Evolutionary conservation across 139 green algal genomes (phyloP).

Genomic region (Chlorella vulgaris): DNA sequence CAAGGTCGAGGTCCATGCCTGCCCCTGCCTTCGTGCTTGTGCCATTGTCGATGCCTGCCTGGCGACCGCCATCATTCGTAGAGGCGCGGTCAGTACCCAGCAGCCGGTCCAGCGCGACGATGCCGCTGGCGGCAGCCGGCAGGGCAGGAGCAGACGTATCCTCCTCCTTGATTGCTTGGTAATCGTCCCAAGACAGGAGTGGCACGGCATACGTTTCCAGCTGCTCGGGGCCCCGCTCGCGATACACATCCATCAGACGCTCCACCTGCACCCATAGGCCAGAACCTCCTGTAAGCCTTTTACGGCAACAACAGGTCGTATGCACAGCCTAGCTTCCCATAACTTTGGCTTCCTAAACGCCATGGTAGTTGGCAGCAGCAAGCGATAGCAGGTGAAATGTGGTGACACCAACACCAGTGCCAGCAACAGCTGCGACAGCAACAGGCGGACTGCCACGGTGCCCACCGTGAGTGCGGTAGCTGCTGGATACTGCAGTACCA

Average conservation of each 20-base stretch:
- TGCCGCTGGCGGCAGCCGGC: neutral
- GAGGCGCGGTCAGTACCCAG: too few relatives aligned
- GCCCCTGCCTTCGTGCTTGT: neutral
- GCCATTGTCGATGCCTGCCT: too few relatives aligned
- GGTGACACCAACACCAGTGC: neutral
- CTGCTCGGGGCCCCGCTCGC: conserved; percentile 19
- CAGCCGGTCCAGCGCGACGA: too few relatives aligned
- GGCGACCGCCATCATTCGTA: too few relatives aligned
- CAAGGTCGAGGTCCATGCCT: too few relatives aligned
- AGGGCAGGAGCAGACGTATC: neutral
- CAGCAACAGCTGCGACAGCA: neutral
- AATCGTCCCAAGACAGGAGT: conserved; percentile 61
- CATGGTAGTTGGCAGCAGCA: too few relatives aligned
- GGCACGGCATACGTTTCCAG: conserved; percentile 45
- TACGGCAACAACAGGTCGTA: too few relatives aligned
- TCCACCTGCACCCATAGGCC: conserved; percentile 37
- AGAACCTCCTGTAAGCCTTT: too few relatives aligned
- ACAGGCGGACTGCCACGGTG: too few relatives aligned
- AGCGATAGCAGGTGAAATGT: too few relatives aligned
- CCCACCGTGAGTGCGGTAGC: conserved; percentile 51
- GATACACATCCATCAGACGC: conserved; percentile 50
- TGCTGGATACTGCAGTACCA: conserved; percentile 72
- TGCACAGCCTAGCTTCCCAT: too few relatives aligned
- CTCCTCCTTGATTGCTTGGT: conserved; percentile 46
- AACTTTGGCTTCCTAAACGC: too few relatives aligned